phyloP scores from a whole-genome alignment of 2,329 filamentous ascomycete genomes.

The Diaporthe destruens region DNA sequence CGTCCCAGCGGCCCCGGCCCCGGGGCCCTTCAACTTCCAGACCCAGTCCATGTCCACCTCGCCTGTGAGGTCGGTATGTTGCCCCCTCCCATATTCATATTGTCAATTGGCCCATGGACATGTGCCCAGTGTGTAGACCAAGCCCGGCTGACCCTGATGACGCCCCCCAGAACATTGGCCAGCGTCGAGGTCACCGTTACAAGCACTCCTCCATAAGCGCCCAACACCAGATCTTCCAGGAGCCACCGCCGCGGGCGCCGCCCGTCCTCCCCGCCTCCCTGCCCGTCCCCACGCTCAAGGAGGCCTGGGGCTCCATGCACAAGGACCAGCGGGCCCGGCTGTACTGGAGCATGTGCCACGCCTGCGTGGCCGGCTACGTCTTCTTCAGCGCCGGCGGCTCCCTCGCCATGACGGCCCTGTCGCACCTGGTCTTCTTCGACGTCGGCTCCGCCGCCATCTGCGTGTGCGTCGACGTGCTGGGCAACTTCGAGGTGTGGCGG shows the following conservation, averaged over 20 bases:
- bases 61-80: slow-evolving; percentile 80
- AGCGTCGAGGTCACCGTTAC: slow-evolving; percentile 95
- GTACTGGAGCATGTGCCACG: slow-evolving; percentile 91
- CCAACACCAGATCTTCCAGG: slow-evolving; percentile 94
- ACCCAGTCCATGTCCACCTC: slow-evolving; percentile 81
- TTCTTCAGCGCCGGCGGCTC: slow-evolving; percentile 89
- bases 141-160: slow-evolving; percentile 34
- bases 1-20: slow-evolving; percentile 46
- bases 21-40: slow-evolving; percentile 93
- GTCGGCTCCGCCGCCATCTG: slow-evolving; percentile 92
- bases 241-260: slow-evolving; percentile 86
- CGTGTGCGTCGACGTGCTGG: slow-evolving; percentile 90
- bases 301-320: slow-evolving; percentile 92
- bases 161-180: slow-evolving; percentile 79
- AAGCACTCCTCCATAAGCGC: slow-evolving; percentile 94
- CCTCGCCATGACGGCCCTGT: slow-evolving; percentile 90
- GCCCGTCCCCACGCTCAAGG: slow-evolving; percentile 88
- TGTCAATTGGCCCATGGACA: neutral
- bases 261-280: slow-evolving; percentile 91
- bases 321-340: slow-evolving; percentile 85
- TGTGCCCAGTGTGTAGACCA: neutral
- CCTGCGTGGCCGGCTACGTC: slow-evolving; percentile 84
- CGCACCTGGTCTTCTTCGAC: slow-evolving; percentile 95
- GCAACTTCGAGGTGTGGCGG: slow-evolving; percentile 98
- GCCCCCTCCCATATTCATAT: slow-evolving; percentile 7